Base-by-base conservation (phyloP, 306 rosid species). In the Geum urbanum region DNA sequence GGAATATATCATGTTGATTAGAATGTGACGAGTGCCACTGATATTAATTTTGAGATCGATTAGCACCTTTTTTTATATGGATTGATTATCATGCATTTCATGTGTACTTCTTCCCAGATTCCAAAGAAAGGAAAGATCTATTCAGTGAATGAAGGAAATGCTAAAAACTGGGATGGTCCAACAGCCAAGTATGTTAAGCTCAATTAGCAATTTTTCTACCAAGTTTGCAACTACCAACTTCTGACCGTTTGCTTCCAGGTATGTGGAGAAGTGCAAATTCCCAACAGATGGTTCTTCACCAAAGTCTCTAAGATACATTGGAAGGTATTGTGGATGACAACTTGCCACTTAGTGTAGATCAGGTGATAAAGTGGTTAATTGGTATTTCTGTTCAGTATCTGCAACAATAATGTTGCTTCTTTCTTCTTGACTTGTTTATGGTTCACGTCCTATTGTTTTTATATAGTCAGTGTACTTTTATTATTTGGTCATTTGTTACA, bases 121-220 rank as follows among this genome's bases (percentile, higher is more conserved):
- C 99, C 97, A 20, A 82, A 81, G 79, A 87, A 87, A 69, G 99
- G 99, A 71, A 94, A 87, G 72, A 94, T 94, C 60, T 94, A 94
- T 81, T 94, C 99, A 2, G 99, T 91, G 70, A 94, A 94, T 79
- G 99, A 94, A 86, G 99, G 99, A 79, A 94, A 94, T 81, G 99
- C 97, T 19, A 91, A 86, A 80, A 91, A 94, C 72, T 94, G 99
- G 99, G 99, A 94, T 64, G 81, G 83, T 71, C 96, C 99, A 27
- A 94, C 97, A 4, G 76, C 95, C 44, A 71, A 84, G 96, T 94
- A 83, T 37, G 86, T 63, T 59, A 77, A 59, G 66, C 60, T 76
- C 66, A 50, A 69, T 76, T 73, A 45, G 32, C 53, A 20, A 24
- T 78, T 46, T 65, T 16, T 19, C 11, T 22, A 68, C 40, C 62